Evolutionary conservation across 2,329 filamentous ascomycete genomes (phyloP).

Genomic region (Cercospora beticola): DNA sequence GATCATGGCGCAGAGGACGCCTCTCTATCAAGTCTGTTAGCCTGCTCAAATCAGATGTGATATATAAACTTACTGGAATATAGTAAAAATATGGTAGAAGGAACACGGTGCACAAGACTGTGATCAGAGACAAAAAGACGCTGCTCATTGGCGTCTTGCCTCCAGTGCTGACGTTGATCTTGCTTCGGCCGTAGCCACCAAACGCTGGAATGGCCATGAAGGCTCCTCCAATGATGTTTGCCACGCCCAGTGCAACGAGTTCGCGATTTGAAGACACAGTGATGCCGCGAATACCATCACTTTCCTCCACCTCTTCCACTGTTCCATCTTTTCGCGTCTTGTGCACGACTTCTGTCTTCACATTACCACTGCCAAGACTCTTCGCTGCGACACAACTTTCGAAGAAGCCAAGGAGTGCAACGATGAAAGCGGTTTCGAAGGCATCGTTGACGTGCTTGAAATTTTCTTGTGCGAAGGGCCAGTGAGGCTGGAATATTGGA

Average conservation of each 20-base stretch:
- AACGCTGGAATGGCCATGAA: conserved; percentile 94
- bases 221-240: conserved; percentile 86
- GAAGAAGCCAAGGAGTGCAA: conserved; percentile 95
- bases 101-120: conserved; percentile 76
- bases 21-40: conserved; percentile 62
- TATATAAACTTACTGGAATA: conserved; percentile 68
- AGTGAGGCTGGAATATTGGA: conserved; percentile 74
- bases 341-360: conserved; percentile 50
- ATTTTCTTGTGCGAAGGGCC: conserved; percentile 75
- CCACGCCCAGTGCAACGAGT: conserved; percentile 83
- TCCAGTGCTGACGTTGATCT: conserved; percentile 89
- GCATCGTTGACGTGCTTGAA: conserved; percentile 81
- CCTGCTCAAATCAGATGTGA: background rate
- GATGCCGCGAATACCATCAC: conserved; percentile 68
- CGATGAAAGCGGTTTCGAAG: conserved; percentile 88
- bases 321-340: conserved; percentile 43
- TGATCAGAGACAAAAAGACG: conserved; percentile 79
- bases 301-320: conserved; percentile 36
- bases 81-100: conserved; percentile 92
- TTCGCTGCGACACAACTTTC: conserved; percentile 96
- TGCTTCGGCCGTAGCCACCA: conserved; percentile 92
- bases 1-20: conserved; percentile 89
- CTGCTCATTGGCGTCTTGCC: conserved; percentile 93
- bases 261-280: conserved; percentile 88
- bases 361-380: conserved; percentile 65